Conservation (phyloP, 73 alveolate species). For the Paramecium octaurelia region DNA sequence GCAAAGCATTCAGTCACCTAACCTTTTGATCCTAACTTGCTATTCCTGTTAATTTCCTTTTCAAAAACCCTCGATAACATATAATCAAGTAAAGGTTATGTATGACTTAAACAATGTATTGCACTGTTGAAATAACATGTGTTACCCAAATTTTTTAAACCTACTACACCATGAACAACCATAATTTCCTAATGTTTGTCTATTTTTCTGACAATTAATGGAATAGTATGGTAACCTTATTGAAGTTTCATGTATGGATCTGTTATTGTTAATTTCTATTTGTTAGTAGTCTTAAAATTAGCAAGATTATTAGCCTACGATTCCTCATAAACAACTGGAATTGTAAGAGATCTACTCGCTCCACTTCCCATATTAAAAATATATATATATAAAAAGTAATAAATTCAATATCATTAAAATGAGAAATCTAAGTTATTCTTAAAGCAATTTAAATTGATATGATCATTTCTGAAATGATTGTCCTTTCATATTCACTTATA, state of each 20-base stretch:
- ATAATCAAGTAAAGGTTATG: slow-evolving; percentile 73
- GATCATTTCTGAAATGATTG: neutral
- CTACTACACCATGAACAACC: slow-evolving; percentile 71
- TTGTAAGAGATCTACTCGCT: neutral
- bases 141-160: slow-evolving; percentile 78
- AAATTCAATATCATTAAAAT: neutral
- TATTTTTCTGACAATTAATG: neutral
- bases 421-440: neutral
- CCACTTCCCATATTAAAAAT: slow-evolving; percentile 6
- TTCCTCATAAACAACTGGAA: slow-evolving; percentile 4
- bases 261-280: neutral
- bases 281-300: neutral
- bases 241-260: neutral
- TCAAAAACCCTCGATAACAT: slow-evolving; percentile 68
- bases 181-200: neutral
- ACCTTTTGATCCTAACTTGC: slow-evolving; percentile 70
- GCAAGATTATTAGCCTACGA: neutral
- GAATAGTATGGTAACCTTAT: neutral
- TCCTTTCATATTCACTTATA: too few species aligned
- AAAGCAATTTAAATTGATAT: neutral
- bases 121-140: slow-evolving; percentile 85
- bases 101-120: slow-evolving; percentile 77
- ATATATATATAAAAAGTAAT: neutral
- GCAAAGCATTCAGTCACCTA: slow-evolving; percentile 64
- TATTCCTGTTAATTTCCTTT: slow-evolving; percentile 63